Percentiles rank a stretch among this genome's conserved stretches.
Evolutionary conservation across 306 rosid species (phyloP).

Genomic region (Prunus salicina): DNA sequence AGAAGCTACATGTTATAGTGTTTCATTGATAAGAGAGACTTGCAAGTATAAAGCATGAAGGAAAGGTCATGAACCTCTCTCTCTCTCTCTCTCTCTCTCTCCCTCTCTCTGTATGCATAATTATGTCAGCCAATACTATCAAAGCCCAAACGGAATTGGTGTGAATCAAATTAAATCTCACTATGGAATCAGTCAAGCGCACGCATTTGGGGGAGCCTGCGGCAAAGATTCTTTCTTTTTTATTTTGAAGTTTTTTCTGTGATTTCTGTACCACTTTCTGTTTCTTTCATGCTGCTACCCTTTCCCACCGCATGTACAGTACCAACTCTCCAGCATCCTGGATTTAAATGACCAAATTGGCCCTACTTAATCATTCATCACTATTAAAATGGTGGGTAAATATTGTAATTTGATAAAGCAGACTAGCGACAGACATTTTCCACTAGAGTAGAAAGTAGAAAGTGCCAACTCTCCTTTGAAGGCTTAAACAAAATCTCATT

Average conservation of each 20-base stretch:
- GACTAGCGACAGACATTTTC: not conserved
- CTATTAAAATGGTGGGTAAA: not conserved
- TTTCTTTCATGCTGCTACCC: too few species aligned
- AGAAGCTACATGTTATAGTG: not conserved
- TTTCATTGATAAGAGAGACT: too few species aligned
- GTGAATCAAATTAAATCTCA: not conserved
- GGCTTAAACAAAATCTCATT: too few species aligned
- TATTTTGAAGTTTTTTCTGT: not conserved
- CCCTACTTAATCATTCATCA: not conserved
- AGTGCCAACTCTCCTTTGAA: not conserved
- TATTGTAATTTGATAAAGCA: not conserved
- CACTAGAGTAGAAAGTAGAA: not conserved
- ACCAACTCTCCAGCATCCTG: not conserved
- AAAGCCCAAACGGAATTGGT: not conserved
- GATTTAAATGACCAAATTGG: not conserved
- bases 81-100: too few species aligned
- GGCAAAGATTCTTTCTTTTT: not conserved
- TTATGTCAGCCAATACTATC: too few species aligned
- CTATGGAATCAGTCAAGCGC: constrained; percentile 15
- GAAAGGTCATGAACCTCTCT: too few species aligned
- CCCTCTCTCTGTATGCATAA: too few species aligned
- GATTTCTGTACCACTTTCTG: not conserved
- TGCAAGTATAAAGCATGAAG: too few species aligned
- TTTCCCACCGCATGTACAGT: not conserved
- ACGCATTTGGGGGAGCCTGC: constrained; percentile 11